Percentiles rank a stretch among this genome's conserved stretches.
phyloP scores from a whole-genome alignment of 179 eudicot genomes.

The Camellia oleifera region DNA sequence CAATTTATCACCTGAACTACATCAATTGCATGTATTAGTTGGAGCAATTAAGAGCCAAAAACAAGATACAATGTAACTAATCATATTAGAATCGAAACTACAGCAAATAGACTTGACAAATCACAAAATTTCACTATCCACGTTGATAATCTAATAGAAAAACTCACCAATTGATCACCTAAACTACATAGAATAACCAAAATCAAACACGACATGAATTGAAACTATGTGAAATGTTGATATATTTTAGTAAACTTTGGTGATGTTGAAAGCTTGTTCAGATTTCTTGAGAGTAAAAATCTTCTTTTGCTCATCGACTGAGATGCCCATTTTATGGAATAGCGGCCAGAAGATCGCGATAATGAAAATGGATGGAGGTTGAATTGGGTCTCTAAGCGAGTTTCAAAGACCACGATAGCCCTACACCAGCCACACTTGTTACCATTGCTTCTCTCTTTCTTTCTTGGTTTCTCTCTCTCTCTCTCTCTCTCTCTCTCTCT shows the following conservation, averaged over 20 bases:
- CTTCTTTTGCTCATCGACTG: conserved; percentile 58
- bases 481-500: too few relatives aligned
- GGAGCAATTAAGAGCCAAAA: too few relatives aligned
- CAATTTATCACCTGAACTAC: not conserved
- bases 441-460: conserved; percentile 22
- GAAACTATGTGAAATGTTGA: not conserved
- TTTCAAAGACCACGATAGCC: conserved; percentile 27
- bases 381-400: conserved; percentile 13
- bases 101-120: not conserved
- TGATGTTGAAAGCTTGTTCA: conserved; percentile 66
- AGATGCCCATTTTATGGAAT: conserved; percentile 48
- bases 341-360: conserved; percentile 19
- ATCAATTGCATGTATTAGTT: too few relatives aligned
- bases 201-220: not conserved
- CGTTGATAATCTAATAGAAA: not conserved
- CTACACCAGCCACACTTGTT: conserved; percentile 27
- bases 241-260: conserved; percentile 46
- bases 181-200: not conserved
- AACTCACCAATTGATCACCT: not conserved
- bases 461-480: not conserved
- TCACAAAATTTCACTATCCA: not conserved
- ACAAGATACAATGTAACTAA: not conserved
- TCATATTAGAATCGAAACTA: not conserved
- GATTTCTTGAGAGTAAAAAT: conserved; percentile 67
- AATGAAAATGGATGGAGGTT: conserved; percentile 10